A percentile compares a stretch with the other conserved stretches of the same genome.
phyloP scores from a whole-genome alignment of 768 basidiomycete species.

The Lepiota venenata region DNA sequence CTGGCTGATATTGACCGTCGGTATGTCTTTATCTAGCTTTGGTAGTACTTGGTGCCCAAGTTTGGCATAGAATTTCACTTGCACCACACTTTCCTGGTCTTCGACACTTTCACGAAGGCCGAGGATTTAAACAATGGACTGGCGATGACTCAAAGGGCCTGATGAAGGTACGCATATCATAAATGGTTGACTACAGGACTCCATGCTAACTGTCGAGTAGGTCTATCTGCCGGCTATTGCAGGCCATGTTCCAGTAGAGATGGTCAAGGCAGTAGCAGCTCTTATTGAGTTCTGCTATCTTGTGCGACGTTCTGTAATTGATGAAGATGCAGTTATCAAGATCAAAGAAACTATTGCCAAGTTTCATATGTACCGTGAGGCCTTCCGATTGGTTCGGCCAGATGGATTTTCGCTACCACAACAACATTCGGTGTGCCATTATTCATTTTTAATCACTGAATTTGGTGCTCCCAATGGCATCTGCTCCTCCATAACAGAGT shows the following conservation, averaged over 20 bases:
- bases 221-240: conserved; percentile 20
- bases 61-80: conserved; percentile 16
- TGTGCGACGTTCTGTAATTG: neutral
- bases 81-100: conserved; percentile 20
- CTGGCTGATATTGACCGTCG: conserved; percentile 5
- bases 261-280: conserved; percentile 19
- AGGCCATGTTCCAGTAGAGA: conserved; percentile 14
- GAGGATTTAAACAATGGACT: conserved; percentile 31
- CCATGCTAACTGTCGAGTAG: conserved; percentile 10
- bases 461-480: conserved; percentile 26
- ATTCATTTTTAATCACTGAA: conserved; percentile 12
- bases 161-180: conserved; percentile 27
- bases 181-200: neutral
- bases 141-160: conserved; percentile 33
- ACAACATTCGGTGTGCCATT: conserved; percentile 23
- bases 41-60: too few species aligned
- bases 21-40: too few species aligned
- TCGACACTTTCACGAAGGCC: conserved; percentile 24
- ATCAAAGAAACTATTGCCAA: conserved; percentile 16
- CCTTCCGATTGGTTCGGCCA: conserved; percentile 20
- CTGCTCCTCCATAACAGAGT: conserved; percentile 32
- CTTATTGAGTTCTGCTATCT: conserved; percentile 33
- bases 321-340: conserved; percentile 10
- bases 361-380: conserved; percentile 26
- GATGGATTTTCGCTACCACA: conserved; percentile 17